These are phyloP conservation scores for Hamamelis virginiana DNA, from an alignment of 164 flowering plant genomes.

Conservation along the genomic window DNA sequence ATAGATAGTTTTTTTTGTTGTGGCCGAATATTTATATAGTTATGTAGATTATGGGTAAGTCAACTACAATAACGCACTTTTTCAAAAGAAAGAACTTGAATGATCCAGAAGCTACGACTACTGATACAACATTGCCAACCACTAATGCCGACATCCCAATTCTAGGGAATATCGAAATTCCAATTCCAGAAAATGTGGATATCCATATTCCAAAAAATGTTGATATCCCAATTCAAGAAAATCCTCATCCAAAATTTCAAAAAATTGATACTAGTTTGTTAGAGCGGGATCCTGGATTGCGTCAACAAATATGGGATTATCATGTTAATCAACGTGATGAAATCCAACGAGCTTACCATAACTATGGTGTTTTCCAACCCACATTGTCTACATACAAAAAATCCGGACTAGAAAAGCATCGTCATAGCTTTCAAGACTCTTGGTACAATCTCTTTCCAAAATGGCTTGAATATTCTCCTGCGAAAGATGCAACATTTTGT, in stretches of 20 bases:
- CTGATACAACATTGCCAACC: no score
- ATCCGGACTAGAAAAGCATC: background rate
- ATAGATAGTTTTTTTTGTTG: no score
- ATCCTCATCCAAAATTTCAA: background rate
- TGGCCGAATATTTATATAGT: no score
- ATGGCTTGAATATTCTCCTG: constrained; percentile 13
- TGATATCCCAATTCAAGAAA: no score
- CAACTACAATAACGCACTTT: no score
- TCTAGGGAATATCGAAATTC: background rate
- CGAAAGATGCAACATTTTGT: constrained; percentile 7
- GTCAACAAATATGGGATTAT: constrained; percentile 4
- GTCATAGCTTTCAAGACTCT: background rate
- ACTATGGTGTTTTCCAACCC: background rate
- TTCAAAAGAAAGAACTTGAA: no score
- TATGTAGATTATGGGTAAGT: no score
- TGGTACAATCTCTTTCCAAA: background rate
- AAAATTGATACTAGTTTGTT: constrained; percentile 2
- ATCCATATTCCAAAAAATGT: background rate
- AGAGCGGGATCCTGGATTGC: background rate
- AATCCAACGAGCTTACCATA: constrained; percentile 4
- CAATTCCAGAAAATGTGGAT: background rate
- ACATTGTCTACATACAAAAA: background rate
- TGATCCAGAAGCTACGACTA: no score
- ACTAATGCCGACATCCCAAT: no score
- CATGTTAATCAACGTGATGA: background rate